Evolutionary conservation across 2,329 filamentous ascomycete genomes (phyloP).

Genomic region (Fusarium bulbicola): DNA sequence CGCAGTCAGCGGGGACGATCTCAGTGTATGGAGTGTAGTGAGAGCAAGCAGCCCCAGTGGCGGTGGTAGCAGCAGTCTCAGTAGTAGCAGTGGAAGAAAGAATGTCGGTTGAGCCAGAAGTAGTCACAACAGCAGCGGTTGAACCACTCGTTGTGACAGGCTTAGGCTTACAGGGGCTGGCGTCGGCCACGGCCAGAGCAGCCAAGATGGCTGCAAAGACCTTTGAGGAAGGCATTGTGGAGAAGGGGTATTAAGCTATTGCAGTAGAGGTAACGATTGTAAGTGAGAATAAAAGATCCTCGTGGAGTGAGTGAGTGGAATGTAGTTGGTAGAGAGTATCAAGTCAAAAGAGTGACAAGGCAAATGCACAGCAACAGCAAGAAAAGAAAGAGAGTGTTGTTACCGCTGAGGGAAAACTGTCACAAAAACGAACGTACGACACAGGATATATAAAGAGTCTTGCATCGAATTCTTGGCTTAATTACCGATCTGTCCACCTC

Average conservation of each 20-base stretch:
- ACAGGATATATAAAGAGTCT: slow-evolving; percentile 16
- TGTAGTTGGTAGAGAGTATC: slow-evolving; percentile 7
- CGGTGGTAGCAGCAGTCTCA: slow-evolving; percentile 15
- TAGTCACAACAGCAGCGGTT: slow-evolving; percentile 10
- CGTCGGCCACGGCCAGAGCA: slow-evolving; percentile 25
- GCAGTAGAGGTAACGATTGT: slow-evolving; percentile 18
- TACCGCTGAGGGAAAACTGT: slow-evolving; percentile 5
- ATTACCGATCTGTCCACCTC: slow-evolving; percentile 14
- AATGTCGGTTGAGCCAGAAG: slow-evolving; percentile 7
- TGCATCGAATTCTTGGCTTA: neutral
- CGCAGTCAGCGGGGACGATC: slow-evolving; percentile 2
- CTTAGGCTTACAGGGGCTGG: slow-evolving; percentile 31
- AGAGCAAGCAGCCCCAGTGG: slow-evolving; percentile 15
- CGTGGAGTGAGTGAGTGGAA: slow-evolving; percentile 12
- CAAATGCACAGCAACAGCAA: slow-evolving; percentile 23
- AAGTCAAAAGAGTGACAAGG: slow-evolving; percentile 28
- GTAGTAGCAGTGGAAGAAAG: slow-evolving; percentile 16
- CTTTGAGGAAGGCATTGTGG: slow-evolving; percentile 29
- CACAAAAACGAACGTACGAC: neutral
- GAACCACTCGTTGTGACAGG: slow-evolving; percentile 13
- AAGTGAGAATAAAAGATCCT: neutral
- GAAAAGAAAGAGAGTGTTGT: slow-evolving; percentile 26
- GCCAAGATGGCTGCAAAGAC: slow-evolving; percentile 33
- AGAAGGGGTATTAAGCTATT: slow-evolving; percentile 5
- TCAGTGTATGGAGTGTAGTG: slow-evolving; percentile 17